Evolutionary conservation across 768 basidiomycete genomes (phyloP), one percentile per base, ranked within the genome.

Genomic region (Candolleomyces eurysporus): DNA sequence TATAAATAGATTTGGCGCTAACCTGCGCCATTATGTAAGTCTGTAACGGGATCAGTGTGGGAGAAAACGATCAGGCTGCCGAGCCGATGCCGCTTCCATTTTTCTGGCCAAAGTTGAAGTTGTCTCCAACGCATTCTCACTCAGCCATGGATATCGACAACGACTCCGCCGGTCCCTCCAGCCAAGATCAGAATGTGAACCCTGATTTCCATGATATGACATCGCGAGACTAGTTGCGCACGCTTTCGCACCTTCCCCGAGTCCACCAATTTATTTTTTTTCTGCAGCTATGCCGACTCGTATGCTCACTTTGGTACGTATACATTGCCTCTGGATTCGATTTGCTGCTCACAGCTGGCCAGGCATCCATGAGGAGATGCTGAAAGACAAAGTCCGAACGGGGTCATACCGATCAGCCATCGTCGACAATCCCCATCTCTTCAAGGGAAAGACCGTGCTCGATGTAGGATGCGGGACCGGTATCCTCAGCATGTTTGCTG

Each of bases 281-380:
- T 69, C 57, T 59, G 66, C 76, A 94, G 92, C 80, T 94, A 96
- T 82, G 94, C 94, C 60, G 94, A 96, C 75, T 96, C 94, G 22
- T 96, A 96, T 73, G 94, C 94, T 40, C 94, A 96, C 77, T 96
- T 96, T 63, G 94, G 94, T 94, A 68, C 61, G 82, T 72, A 22
- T 10, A 19, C 9, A n/a, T 45, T 14, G 49, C 42, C 40, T 58
- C 26, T 49, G 31, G 22, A 56, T 9, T 17, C 42, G 64, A 22
- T 42, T 45, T 36, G 36, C 19, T 17, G 30, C 50, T 58, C 19
- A 17, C 17, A 49, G 14, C 49, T 64, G 11, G 42, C 21, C 67
- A 97, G 94, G 95, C 61, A 97, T 98, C 68, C 96, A 98, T 73
- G 96, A 98, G 78, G 97, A 99, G 79, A 99, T 99, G 97, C 78